Base-by-base conservation (phyloP, 2,329 filamentous ascomycete species). In the Fusarium sp. region DNA sequence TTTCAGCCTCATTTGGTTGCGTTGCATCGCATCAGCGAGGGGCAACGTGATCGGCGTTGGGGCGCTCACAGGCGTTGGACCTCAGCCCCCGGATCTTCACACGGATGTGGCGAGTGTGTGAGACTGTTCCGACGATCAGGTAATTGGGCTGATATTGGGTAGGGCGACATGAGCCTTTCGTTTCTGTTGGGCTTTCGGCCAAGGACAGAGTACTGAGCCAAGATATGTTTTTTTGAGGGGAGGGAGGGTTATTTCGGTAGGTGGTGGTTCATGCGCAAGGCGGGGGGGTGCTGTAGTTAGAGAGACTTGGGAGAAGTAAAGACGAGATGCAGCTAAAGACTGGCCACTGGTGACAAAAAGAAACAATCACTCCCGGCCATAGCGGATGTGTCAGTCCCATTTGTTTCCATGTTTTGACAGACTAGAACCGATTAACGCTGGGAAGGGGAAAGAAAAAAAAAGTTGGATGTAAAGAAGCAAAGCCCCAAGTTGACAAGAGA, bases 1-100 rank as follows among this genome's bases (percentile, higher is more conserved):
- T 67, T 64, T 68, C 66, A 68, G 63, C 63, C 68, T 68, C 68
- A 60, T 66, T 64, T 68, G 55, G 55, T 52, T 63, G 61, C 53
- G 67, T 68, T 62, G 66, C 68, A 64, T 73, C 61, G 60, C 61
- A 71, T 70, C 58, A 60, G 43, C 57, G 63, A 65, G 57, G 61
- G 54, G 58, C 71, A 71, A 71, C 67, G 61, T 71, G 71, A 73
- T 73, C 71, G 67, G 56, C 70, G 51, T 45, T 56, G 37, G 46
- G 44, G 65, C 60, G 55, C 56, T 45, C 22, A 32, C n/a, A 43
- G 52, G 52, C 59, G 61, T 64, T 64, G 59, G 61, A 64, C 35
- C 43, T 64, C 39, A 64, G 58, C 25, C 52, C 53, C 39, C 35
- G 33, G 52, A 62, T 62, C 47, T 39, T 39, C 17, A 44, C 32